Percentiles rank a stretch among this genome's conserved stretches.
Conservation (phyloP, 176 grass and related monocot species). For the Ananas comosus region DNA sequence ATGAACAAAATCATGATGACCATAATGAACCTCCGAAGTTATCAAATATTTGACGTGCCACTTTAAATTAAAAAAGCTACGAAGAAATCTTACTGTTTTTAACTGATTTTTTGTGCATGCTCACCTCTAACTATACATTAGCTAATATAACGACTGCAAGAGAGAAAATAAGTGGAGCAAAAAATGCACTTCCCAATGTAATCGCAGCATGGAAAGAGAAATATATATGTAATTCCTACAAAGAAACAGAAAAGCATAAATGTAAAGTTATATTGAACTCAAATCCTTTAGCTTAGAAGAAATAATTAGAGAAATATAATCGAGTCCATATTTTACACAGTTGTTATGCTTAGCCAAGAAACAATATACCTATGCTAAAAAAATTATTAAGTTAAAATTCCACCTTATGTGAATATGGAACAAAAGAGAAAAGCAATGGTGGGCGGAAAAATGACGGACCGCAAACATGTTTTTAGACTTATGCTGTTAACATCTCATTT, state of each 20-base stretch:
- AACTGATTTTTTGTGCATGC: neutral
- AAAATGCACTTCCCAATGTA: neutral
- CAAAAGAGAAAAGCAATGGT: conserved; percentile 18
- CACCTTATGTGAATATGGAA: neutral
- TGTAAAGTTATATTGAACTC: neutral
- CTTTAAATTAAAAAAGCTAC: neutral
- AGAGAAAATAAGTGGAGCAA: no score
- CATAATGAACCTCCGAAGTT: neutral
- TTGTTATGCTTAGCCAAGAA: neutral
- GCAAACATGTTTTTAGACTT: neutral
- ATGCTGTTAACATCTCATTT: no score
- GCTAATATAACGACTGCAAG: no score
- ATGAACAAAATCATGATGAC: no score
- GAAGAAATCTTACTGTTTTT: neutral
- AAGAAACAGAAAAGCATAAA: neutral
- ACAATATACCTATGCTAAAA: neutral
- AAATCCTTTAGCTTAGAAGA: neutral
- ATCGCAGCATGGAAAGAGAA: neutral
- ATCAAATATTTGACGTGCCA: neutral
- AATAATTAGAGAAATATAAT: neutral
- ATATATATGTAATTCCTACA: neutral
- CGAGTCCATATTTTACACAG: neutral
- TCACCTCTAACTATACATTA: neutral
- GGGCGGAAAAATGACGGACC: conserved; percentile 10
- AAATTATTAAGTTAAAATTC: conserved; percentile 10